A percentile compares a stretch with the other conserved stretches of the same genome.
Conservation (phyloP, 306 rosid species). For the Prinsepia uniflora region DNA sequence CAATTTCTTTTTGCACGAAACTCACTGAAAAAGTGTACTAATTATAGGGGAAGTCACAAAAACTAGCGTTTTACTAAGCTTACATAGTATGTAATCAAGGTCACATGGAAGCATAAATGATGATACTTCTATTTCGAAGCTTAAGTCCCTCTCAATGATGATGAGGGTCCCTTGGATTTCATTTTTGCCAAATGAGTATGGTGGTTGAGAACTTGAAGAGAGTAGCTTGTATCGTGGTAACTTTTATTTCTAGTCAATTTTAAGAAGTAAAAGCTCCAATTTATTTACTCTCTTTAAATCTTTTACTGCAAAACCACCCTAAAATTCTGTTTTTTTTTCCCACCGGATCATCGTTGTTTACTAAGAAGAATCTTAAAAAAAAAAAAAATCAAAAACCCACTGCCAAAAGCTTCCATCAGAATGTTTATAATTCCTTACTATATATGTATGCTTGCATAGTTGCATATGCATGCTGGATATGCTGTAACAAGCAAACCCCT, state of each 20-base stretch:
- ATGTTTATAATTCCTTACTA: conserved; percentile 13
- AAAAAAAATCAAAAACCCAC: conserved; percentile 1
- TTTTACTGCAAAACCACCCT: background rate
- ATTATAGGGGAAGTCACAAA: background rate
- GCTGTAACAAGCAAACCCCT: conserved; percentile 9
- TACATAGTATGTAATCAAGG: background rate
- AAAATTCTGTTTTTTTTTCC: background rate
- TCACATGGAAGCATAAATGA: background rate
- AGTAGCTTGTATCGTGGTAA: background rate
- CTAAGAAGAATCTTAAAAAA: background rate
- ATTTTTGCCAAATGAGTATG: background rate
- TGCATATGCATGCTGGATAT: conserved; percentile 15
- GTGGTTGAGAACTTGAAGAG: conserved; percentile 2
- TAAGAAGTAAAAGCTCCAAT: background rate
- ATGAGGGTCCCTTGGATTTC: background rate
- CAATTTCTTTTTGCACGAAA: background rate
- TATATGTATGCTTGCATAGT: conserved; percentile 3
- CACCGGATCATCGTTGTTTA: background rate
- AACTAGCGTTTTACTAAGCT: background rate
- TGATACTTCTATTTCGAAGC: background rate
- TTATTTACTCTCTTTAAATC: background rate
- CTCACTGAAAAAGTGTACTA: no score
- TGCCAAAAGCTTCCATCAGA: conserved; percentile 15
- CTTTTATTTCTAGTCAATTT: background rate
- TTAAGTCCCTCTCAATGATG: background rate